Evolutionary conservation across 1,284 basidiomycete genomes (phyloP).

Genomic region (Leccinum subrobustum): DNA sequence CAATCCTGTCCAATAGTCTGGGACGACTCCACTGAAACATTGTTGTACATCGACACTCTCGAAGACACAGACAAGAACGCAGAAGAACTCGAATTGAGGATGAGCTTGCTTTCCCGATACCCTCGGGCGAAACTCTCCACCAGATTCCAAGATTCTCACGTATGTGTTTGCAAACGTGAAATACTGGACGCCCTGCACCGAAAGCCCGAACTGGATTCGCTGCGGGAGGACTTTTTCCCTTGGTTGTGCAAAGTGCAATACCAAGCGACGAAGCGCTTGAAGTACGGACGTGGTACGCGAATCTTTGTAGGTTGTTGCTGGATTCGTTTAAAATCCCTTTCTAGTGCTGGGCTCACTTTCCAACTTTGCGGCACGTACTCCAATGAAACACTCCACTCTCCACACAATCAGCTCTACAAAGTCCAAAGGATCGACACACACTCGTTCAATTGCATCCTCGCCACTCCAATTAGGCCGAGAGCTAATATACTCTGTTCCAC

Average conservation of each 20-base stretch:
- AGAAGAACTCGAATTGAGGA: conserved; percentile 72
- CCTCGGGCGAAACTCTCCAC: conserved; percentile 73
- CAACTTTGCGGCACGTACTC: conserved; percentile 28
- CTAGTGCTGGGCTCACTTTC: conserved; percentile 24
- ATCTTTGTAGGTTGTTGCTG: not conserved
- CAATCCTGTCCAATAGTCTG: conserved; percentile 57
- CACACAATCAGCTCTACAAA: conserved; percentile 26
- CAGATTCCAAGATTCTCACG: conserved; percentile 80
- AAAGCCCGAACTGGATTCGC: conserved; percentile 70
- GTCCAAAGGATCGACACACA: conserved; percentile 6
- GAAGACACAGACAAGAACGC: conserved; percentile 66
- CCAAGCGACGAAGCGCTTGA: conserved; percentile 54
- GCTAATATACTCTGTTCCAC: conserved; percentile 33
- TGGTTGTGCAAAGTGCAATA: conserved; percentile 88
- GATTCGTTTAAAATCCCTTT: not conserved
- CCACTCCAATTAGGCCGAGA: conserved; percentile 25
- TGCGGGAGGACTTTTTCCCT: conserved; percentile 85
- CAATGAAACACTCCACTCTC: conserved; percentile 61
- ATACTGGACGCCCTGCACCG: conserved; percentile 73
- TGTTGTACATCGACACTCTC: conserved; percentile 69
- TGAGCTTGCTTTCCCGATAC: conserved; percentile 72
- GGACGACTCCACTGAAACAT: conserved; percentile 61
- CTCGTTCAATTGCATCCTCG: conserved; percentile 15
- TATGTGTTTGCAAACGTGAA: conserved; percentile 80
- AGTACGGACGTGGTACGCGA: conserved; percentile 53